Evolutionary conservation across 495 filamentous ascomycete genomes (phyloP).

Genomic region (Neurospora discreta): DNA sequence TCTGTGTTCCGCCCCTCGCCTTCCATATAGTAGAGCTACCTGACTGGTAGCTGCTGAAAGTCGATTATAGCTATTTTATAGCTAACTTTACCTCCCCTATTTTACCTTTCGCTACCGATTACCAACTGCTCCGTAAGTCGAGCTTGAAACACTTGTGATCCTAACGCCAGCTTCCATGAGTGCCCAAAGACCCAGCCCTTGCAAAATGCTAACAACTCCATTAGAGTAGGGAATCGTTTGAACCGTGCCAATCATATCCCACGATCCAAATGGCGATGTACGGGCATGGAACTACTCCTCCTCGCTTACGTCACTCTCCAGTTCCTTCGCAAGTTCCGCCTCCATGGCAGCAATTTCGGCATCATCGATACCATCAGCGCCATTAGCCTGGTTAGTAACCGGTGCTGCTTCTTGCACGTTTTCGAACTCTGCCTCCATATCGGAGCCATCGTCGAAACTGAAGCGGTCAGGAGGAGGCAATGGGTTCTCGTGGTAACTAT

Average conservation of each 20-base stretch:
- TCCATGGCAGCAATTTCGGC: constrained; percentile 31
- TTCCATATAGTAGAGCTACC: neutral
- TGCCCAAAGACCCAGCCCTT: neutral
- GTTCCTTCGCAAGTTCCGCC: constrained; percentile 20
- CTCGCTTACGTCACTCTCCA: constrained; percentile 21
- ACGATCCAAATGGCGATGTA: neutral
- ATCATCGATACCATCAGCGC: constrained; percentile 1
- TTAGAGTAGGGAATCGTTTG: no score
- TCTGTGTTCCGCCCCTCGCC: neutral
- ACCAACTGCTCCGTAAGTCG: neutral
- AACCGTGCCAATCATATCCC: neutral
- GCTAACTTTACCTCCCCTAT: neutral
- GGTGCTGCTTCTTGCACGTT: constrained; percentile 6
- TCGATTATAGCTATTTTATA: neutral
- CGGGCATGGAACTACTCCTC: constrained; percentile 12
- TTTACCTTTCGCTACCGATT: neutral
- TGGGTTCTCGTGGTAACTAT: neutral
- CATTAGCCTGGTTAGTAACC: neutral
- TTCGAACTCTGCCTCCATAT: constrained; percentile 29
- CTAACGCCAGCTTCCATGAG: neutral
- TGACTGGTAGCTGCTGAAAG: neutral
- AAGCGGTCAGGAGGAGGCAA: neutral
- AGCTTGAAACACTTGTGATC: neutral
- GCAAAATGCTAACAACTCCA: neutral
- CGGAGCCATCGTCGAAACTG: constrained; percentile 6